These are phyloP conservation scores for Akanthomyces lecanii DNA, from an alignment of 2,329 filamentous ascomycete species.

Conservation along the genomic window DNA sequence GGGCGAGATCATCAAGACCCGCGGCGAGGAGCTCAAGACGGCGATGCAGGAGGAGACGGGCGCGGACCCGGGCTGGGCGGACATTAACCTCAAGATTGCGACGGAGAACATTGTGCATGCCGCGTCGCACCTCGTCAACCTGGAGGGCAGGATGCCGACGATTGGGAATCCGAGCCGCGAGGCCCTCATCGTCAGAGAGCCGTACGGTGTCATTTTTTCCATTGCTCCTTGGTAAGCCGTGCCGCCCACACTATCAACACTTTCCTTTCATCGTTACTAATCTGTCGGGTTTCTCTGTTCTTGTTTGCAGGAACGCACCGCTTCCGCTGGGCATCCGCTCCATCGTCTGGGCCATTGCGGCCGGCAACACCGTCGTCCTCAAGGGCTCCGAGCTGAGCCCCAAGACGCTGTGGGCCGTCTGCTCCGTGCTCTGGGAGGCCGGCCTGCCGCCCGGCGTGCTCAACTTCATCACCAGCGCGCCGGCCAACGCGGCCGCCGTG, in stretches of 20 bases:
- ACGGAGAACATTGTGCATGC: constrained; percentile 40
- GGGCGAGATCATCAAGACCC: constrained; percentile 57
- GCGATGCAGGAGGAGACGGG: constrained; percentile 55
- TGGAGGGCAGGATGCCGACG: constrained; percentile 36
- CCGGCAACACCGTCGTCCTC: constrained; percentile 66
- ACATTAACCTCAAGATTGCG: constrained; percentile 36
- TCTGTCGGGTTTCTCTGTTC: background rate
- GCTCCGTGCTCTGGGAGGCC: constrained; percentile 60
- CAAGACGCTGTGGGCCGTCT: constrained; percentile 55
- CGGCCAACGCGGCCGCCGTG: constrained; percentile 59
- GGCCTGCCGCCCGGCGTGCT: constrained; percentile 67
- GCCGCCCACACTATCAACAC: background rate
- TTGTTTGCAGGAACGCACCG: constrained; percentile 44
- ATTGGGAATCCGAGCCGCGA: constrained; percentile 29
- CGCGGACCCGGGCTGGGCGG: constrained; percentile 34
- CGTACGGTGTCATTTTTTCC: constrained; percentile 28
- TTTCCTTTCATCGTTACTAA: background rate
- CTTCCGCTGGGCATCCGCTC: constrained; percentile 46
- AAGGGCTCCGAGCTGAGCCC: constrained; percentile 65
- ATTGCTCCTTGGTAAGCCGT: constrained; percentile 28
- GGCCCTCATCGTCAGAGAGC: constrained; percentile 30
- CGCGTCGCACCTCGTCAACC: constrained; percentile 38
- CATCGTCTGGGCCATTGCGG: constrained; percentile 60
- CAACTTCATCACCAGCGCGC: constrained; percentile 61
- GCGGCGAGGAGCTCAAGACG: constrained; percentile 54